These are phyloP conservation scores for Phytopythium oedochilum DNA, from an alignment of 352 stramenopile species.

Conservation along the genomic window DNA sequence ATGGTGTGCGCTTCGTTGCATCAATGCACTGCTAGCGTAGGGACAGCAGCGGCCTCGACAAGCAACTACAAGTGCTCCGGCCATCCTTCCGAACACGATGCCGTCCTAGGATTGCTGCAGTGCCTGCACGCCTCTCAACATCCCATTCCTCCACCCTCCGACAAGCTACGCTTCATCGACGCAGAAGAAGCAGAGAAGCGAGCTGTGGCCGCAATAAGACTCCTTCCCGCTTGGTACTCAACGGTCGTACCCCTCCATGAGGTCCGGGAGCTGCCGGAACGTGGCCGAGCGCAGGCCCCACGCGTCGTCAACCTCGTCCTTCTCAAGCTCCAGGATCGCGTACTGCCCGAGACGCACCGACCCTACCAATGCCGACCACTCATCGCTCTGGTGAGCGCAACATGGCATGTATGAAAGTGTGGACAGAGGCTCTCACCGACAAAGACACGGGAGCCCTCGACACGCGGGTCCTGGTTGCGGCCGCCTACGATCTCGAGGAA, in stretches of 20 bases:
- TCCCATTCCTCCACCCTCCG: no score
- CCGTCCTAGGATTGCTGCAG: no score
- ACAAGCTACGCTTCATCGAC: no score
- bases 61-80: no score
- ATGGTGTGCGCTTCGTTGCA: no score
- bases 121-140: no score
- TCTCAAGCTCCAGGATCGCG: conserved; percentile 65
- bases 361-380: conserved; percentile 21
- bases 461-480: conserved; percentile 33
- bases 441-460: conserved; percentile 42
- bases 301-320: conserved; percentile 34
- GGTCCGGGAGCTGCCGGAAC: conserved; percentile 31
- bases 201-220: neutral
- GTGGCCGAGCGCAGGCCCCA: conserved; percentile 45
- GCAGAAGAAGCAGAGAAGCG: no score
- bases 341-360: conserved; percentile 68
- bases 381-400: neutral
- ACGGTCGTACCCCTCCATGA: conserved; percentile 7
- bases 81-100: no score
- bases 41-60: no score
- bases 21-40: no score
- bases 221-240: neutral
- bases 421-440: conserved; percentile 26
- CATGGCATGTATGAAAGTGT: no score
- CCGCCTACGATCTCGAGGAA: conserved; percentile 59